Evolutionary conservation across 495 filamentous ascomycete genomes (phyloP), one percentile per base, ranked within the genome.

Genomic region (Aspergillus incahuasiensis): DNA sequence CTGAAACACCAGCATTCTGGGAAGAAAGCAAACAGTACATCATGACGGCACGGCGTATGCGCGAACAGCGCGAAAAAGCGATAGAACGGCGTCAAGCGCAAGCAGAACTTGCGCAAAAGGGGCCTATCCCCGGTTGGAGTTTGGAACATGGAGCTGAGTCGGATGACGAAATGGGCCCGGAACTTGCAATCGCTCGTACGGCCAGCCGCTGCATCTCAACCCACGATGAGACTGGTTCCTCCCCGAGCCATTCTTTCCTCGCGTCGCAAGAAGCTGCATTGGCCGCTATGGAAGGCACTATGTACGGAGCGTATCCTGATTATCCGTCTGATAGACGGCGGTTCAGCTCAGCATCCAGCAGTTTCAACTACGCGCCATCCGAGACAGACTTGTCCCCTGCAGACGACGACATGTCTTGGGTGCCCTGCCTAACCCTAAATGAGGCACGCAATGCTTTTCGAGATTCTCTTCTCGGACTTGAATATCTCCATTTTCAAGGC

Each of bases 401-500:
- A 46, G 72, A 86, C n/a, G 89, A 92, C 52, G 90, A 96, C 61
- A 87, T 87, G 68, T 87, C 84, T 15, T 94, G 92, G 63, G 91
- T 97, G 5, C 94, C 94, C 16, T 90, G 90, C 66, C 83, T 97
- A 65, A 95, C 92, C 9, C 75, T 97, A 21, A 76, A 79, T n/a
- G 81, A 91, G 63, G 87, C 91, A n/a, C 85, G 91, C 19, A 84
- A 82, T 25, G 89, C 89, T 1, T 97, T 99, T 70, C 79, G 94
- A 41, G 94, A 97, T 66, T 95, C 95, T 0, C 86, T 99, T 0
- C 79, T 97, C 21, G 94, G 94, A 21, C 72, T 99, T 22, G 95
- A 97, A 64, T 97, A 96, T 66, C 79, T 99, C 6, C 94, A 99
- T 62, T 97, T 90, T 63, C 89, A 97, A 71, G 91, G 91, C 28